Percentiles rank a stretch among this genome's conserved stretches.
phyloP scores from a whole-genome alignment of 305 asterid species.

The Rubia peregrina region DNA sequence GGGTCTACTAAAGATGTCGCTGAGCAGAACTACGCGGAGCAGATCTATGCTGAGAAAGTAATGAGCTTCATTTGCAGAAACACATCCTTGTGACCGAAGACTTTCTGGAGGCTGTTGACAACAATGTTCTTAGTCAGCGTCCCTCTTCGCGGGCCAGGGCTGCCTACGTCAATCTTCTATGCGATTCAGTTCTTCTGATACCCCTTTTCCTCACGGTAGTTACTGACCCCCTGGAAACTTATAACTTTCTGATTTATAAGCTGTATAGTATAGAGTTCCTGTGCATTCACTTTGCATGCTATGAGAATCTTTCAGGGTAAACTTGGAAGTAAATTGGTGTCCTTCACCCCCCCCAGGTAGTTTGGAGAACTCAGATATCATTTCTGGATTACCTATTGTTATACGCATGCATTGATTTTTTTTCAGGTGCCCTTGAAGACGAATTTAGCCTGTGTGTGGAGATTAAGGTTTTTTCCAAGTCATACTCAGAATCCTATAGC shows the following conservation, averaged over 20 bases:
- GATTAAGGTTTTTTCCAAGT: constrained; percentile 92
- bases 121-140: constrained; percentile 60
- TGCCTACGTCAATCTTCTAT: constrained; percentile 59
- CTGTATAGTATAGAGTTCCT: no score
- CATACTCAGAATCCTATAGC: constrained; percentile 90
- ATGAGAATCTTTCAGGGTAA: no score
- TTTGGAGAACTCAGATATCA: background rate
- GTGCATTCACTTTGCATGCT: no score
- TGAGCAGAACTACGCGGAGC: no score
- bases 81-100: constrained; percentile 54
- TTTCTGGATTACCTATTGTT: background rate
- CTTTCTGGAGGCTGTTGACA: constrained; percentile 78
- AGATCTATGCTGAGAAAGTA: constrained; percentile 51
- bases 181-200: constrained; percentile 72
- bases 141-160: constrained; percentile 85
- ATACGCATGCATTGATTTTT: background rate
- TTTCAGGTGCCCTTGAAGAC: constrained; percentile 42
- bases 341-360: background rate
- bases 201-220: constrained; percentile 69
- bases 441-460: constrained; percentile 62
- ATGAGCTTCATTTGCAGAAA: constrained; percentile 51
- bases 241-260: background rate
- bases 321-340: background rate
- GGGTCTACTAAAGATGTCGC: constrained; percentile 67
- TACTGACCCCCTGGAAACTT: constrained; percentile 10